Percentiles rank a stretch among this genome's conserved stretches.
Conservation (phyloP, 805 yeast species). For the Candida sphagnicola region DNA sequence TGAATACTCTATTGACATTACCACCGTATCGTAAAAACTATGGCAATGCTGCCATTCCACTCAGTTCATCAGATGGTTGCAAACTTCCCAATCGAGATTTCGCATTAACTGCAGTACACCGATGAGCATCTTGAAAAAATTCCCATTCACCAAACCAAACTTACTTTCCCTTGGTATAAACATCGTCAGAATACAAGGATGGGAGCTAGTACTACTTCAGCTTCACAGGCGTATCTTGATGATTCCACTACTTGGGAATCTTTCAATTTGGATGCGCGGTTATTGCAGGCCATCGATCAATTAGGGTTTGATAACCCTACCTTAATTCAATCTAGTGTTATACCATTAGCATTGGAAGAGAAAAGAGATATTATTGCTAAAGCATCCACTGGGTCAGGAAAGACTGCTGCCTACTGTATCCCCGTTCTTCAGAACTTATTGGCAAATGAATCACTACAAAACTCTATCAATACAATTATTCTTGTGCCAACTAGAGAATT, state of each 20-base stretch:
- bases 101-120: not conserved
- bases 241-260: conserved; percentile 68
- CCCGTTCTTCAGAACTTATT: conserved; percentile 83
- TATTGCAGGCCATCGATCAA: conserved; percentile 77
- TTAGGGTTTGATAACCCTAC: conserved; percentile 85
- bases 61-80: not conserved
- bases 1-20: too few species aligned
- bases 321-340: conserved; percentile 84
- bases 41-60: too few species aligned
- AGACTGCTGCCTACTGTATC: conserved; percentile 84
- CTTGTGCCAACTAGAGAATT: conserved; percentile 93
- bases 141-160: not conserved
- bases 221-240: conserved; percentile 67
- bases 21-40: too few species aligned
- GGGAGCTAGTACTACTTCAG: conserved; percentile 32
- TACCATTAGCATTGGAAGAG: conserved; percentile 86
- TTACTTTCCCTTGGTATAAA: not conserved
- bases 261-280: conserved; percentile 76
- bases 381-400: conserved; percentile 95
- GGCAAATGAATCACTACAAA: conserved; percentile 27
- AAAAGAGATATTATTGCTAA: conserved; percentile 89
- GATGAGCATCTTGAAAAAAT: conserved; percentile 1
- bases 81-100: not conserved
- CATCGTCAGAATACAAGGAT: not conserved
- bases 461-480: conserved; percentile 54